phyloP scores from a whole-genome alignment of 148 eudicot species.

The Rhododendron vialii region DNA sequence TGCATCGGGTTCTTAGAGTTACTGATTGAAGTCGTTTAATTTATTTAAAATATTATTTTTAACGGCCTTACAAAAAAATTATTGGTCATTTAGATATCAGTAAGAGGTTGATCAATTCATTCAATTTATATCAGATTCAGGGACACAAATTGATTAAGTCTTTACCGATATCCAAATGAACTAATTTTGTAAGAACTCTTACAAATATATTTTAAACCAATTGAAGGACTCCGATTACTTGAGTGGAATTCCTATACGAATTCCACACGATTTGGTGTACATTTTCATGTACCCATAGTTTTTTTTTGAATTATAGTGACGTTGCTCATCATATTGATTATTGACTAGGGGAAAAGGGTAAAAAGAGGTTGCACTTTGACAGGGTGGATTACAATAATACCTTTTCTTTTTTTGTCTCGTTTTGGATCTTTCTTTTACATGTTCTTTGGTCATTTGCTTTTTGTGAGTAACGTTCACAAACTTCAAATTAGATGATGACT shows the following conservation, averaged over 20 bases:
- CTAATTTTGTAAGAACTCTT: neutral
- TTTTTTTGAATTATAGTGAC: neutral
- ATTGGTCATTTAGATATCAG: no score
- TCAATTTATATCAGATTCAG: neutral
- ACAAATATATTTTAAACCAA: no score
- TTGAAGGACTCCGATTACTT: no score
- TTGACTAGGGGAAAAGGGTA: neutral
- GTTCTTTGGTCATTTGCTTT: neutral
- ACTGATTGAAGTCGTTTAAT: no score
- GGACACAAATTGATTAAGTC: neutral
- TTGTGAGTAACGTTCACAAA: neutral
- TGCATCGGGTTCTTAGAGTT: no score
- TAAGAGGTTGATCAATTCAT: no score
- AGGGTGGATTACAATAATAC: neutral
- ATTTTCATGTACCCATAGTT: neutral
- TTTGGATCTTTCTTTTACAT: neutral
- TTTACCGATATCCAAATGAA: no score
- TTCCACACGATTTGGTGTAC: neutral
- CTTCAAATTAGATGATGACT: neutral
- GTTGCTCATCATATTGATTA: neutral
- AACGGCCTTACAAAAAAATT: no score
- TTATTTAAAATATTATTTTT: no score
- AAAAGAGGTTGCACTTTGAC: neutral
- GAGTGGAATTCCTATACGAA: no score
- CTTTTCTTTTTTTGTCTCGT: neutral